Evolutionary conservation across 257 asterid species (phyloP), one percentile per base, ranked within the genome.

Genomic region (Paraleonurus japonicus): DNA sequence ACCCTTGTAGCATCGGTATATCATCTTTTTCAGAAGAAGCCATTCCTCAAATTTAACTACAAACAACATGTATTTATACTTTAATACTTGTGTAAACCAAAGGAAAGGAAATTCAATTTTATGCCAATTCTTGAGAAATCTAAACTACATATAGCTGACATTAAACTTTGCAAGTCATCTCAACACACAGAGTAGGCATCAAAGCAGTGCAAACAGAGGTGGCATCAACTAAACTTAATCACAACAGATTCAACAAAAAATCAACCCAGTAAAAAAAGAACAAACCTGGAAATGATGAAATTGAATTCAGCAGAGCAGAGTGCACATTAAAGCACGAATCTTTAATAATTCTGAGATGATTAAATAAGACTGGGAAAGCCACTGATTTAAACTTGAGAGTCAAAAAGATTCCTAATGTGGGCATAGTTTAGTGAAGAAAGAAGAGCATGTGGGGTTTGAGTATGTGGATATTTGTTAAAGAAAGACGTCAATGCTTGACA

Each of bases 11-110:
- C 85, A 87, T 89, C 15, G 96, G 96, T 27, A 65, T 39, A 71
- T 79, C 83, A 61, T 93, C 94, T 78, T 77, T 85, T 66, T 87
- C 92, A 32, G 68, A 81, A 65, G 87, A 62, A 76, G 73, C 81
- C 98, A 93, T 93, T 67, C 65, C 71, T 70, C 43, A 69, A 57
- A 41, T 41, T 12, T 22, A 76, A 51, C 81, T 72, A 59, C 67
- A 67, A 71, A 20, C 30, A 75, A 67, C 64, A 75, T 45, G 26
- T 6, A 17, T 13, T 27, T n/a, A n/a, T n/a, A n/a, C n/a, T n/a
- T n/a, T 24, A 20, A 33, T 28, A 59, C 32, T 68, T n/a, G 65
- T n/a, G n/a, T n/a, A n/a, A n/a, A n/a, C n/a, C n/a, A n/a, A n/a
- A n/a, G n/a, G n/a, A n/a, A n/a, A n/a, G n/a, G n/a, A n/a, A n/a